phyloP scores from a whole-genome alignment of 345 rosid species.

The Tarenaya hassleriana region DNA sequence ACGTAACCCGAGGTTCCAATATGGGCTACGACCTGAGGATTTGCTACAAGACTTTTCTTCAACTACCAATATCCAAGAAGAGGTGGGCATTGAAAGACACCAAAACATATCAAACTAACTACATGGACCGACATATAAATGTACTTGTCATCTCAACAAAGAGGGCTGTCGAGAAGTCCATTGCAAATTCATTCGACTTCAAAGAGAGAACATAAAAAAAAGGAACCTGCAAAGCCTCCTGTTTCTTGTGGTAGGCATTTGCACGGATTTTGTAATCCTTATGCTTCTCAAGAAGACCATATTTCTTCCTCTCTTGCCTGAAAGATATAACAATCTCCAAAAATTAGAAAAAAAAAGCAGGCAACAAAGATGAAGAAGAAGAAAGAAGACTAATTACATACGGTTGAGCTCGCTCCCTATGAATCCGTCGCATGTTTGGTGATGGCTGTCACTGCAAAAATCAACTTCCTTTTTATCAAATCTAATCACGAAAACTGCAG shows the following conservation, averaged over 20 bases:
- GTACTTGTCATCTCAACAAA: too few species aligned
- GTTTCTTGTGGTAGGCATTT: conserved; percentile 59
- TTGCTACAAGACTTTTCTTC: not conserved
- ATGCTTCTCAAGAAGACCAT: conserved; percentile 85
- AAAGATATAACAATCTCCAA: not conserved
- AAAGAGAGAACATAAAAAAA: too few species aligned
- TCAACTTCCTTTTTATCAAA: too few species aligned
- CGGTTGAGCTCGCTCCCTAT: conserved; percentile 92
- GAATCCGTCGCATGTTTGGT: conserved; percentile 55
- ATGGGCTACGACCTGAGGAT: too few species aligned
- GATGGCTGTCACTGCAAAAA: not conserved
- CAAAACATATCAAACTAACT: too few species aligned
- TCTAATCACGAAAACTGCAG: too few species aligned
- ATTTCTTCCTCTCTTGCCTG: conserved; percentile 64
- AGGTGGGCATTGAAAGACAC: too few species aligned
- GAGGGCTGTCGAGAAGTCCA: too few species aligned
- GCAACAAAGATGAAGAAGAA: not conserved
- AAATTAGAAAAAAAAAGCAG: not conserved
- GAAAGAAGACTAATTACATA: conserved; percentile 27
- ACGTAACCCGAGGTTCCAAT: too few species aligned
- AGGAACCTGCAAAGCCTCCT: conserved; percentile 50
- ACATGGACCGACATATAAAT: too few species aligned
- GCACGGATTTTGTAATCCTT: conserved; percentile 86
- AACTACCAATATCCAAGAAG: too few species aligned
- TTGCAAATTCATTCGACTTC: too few species aligned